phyloP scores from a whole-genome alignment of 2,329 filamentous ascomycete genomes.

The Lecanicillium sp. region DNA sequence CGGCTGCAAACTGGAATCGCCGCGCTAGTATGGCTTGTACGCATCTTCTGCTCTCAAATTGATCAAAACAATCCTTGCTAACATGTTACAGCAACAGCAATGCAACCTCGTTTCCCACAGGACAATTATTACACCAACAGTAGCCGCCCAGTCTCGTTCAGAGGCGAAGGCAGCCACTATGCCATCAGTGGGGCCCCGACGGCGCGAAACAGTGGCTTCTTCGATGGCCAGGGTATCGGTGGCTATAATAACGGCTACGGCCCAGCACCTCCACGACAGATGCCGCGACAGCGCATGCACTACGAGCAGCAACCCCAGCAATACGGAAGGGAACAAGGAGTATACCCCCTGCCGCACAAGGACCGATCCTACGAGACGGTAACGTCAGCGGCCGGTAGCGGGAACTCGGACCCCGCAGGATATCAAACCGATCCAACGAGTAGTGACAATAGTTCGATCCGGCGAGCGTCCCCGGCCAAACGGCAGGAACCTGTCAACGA shows the following conservation, averaged over 20 bases:
- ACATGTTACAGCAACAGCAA: conserved; percentile 11
- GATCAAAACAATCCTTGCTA: background rate
- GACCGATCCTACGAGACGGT: conserved; percentile 83
- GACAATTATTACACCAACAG: conserved; percentile 42
- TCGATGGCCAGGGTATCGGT: conserved; percentile 30
- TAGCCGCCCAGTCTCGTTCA: conserved; percentile 31
- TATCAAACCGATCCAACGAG: conserved; percentile 80
- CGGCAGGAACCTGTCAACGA: conserved; percentile 47
- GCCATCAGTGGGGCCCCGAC: conserved; percentile 26
- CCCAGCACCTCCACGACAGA: no score
- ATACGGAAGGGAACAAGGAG: conserved; percentile 32
- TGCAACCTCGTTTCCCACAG: conserved; percentile 37
- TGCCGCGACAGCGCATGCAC: conserved; percentile 28
- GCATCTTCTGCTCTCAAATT: conserved; percentile 5
- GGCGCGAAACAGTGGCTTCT: conserved; percentile 30
- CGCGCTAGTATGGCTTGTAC: conserved; percentile 50
- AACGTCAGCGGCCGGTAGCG: conserved; percentile 66
- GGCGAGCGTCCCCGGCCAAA: conserved; percentile 55
- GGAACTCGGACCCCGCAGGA: conserved; percentile 65
- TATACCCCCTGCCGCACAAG: conserved; percentile 52
- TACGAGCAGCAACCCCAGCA: conserved; percentile 35
- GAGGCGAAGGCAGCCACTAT: conserved; percentile 31
- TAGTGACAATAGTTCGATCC: conserved; percentile 87
- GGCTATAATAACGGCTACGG: conserved; percentile 25
- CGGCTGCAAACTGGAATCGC: conserved; percentile 40